Conservation (phyloP, 2,329 filamentous ascomycete species). For the Penicillium frequentans region DNA sequence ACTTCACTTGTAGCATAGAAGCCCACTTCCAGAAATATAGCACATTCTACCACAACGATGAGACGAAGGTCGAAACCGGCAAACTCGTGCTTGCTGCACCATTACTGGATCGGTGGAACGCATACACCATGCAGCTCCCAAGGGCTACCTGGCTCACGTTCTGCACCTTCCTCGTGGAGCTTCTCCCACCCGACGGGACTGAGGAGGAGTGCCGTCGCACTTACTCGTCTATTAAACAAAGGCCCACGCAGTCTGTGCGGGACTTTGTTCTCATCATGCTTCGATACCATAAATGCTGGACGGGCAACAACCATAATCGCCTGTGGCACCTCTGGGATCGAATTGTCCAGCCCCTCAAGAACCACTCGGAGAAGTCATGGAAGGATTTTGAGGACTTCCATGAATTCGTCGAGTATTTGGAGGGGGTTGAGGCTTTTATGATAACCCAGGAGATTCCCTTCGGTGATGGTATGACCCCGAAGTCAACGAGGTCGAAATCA, state of each 20-base stretch:
- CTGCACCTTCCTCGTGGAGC: slow-evolving; percentile 12
- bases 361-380: slow-evolving; percentile 2
- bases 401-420: slow-evolving; percentile 9
- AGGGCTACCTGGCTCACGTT: slow-evolving; percentile 1
- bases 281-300: slow-evolving; percentile 7
- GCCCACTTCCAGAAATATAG: slow-evolving; percentile 3
- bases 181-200: neutral
- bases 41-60: neutral
- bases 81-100: neutral
- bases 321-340: slow-evolving; percentile 15
- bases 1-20: slow-evolving; percentile 5
- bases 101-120: neutral
- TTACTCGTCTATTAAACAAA: slow-evolving; percentile 6
- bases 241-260: slow-evolving; percentile 1
- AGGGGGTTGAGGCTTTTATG: neutral
- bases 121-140: neutral
- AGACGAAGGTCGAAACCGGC: neutral
- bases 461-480: neutral
- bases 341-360: neutral
- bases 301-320: slow-evolving; percentile 4
- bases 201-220: neutral
- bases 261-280: slow-evolving; percentile 10
- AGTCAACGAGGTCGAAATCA: neutral
- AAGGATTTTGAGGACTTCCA: slow-evolving; percentile 8
- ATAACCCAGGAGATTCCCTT: neutral